phyloP scores from a whole-genome alignment of 2,329 filamentous ascomycete genomes.

The Coniochaeta sp. region DNA sequence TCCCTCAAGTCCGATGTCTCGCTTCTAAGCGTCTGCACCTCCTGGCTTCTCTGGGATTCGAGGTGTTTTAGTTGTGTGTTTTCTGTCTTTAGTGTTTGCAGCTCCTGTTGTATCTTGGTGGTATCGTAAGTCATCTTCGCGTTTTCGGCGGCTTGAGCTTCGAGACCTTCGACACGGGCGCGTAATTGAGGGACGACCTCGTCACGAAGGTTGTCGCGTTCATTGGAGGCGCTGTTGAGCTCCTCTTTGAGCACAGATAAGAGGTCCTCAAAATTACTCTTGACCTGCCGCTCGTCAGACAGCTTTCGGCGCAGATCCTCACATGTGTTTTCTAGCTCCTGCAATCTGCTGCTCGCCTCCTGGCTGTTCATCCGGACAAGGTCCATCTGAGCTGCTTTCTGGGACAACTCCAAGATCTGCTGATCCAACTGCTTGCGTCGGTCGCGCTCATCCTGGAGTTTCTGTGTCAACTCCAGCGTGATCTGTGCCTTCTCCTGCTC shows the following conservation, averaged over 20 bases:
- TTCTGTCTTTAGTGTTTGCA: slow-evolving; percentile 55
- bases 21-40: slow-evolving; percentile 6
- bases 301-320: slow-evolving; percentile 79
- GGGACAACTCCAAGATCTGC: slow-evolving; percentile 77
- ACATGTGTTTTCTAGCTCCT: slow-evolving; percentile 71
- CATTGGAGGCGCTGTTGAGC: slow-evolving; percentile 73
- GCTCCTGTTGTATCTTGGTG: slow-evolving; percentile 79
- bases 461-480: slow-evolving; percentile 75
- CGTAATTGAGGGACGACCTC: slow-evolving; percentile 76
- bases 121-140: slow-evolving; percentile 73
- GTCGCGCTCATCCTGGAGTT: slow-evolving; percentile 78
- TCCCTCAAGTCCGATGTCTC: not conserved
- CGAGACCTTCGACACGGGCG: slow-evolving; percentile 69
- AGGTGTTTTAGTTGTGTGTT: slow-evolving; percentile 15
- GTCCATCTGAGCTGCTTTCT: slow-evolving; percentile 61
- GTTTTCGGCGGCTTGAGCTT: slow-evolving; percentile 64
- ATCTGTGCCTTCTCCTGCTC: slow-evolving; percentile 90
- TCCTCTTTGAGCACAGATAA: slow-evolving; percentile 77
- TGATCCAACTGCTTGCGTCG: slow-evolving; percentile 70
- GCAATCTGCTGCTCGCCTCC: slow-evolving; percentile 52
- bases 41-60: slow-evolving; percentile 2
- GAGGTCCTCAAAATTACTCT: slow-evolving; percentile 90
- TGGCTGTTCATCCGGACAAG: slow-evolving; percentile 46
- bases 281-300: slow-evolving; percentile 76
- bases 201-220: slow-evolving; percentile 86